Percentiles rank a stretch among this genome's conserved stretches.
Evolutionary conservation across 176 grass and related monocot genomes (phyloP).

Genomic region (Lolium multiflorum): DNA sequence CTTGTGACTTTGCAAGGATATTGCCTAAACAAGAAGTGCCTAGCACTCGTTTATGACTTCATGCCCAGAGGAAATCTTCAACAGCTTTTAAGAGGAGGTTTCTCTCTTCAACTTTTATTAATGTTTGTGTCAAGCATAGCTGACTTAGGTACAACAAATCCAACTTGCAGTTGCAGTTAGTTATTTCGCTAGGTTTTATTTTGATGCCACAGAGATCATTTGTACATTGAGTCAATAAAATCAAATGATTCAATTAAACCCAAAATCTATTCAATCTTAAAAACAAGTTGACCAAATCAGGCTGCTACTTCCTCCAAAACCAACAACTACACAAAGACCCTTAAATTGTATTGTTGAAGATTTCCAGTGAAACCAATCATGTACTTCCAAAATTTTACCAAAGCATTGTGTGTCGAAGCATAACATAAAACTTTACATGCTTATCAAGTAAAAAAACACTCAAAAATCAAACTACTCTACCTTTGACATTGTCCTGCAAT

Average conservation of each 20-base stretch:
- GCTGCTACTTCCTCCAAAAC: too few relatives aligned
- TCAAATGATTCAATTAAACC: background rate
- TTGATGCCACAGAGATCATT: too few relatives aligned
- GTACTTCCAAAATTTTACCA: background rate
- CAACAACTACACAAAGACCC: background rate
- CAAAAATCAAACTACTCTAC: background rate
- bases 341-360: too few relatives aligned
- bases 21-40: conserved; percentile 44
- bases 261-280: too few relatives aligned
- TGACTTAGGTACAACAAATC: background rate
- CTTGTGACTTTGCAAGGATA: conserved; percentile 47
- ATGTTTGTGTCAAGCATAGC: background rate
- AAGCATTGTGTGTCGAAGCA: background rate
- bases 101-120: background rate
- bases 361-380: too few relatives aligned
- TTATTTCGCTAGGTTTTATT: too few relatives aligned
- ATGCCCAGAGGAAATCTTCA: conserved; percentile 50
- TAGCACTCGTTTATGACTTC: conserved; percentile 48
- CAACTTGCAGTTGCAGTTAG: background rate
- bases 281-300: too few relatives aligned
- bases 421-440: background rate
- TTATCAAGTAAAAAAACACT: background rate
- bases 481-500: too few relatives aligned
- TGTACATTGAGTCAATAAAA: background rate
- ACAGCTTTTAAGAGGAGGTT: conserved; percentile 38